Conservation (phyloP, 2,329 filamentous ascomycete species). For the Botryosphaeria dothidea region DNA sequence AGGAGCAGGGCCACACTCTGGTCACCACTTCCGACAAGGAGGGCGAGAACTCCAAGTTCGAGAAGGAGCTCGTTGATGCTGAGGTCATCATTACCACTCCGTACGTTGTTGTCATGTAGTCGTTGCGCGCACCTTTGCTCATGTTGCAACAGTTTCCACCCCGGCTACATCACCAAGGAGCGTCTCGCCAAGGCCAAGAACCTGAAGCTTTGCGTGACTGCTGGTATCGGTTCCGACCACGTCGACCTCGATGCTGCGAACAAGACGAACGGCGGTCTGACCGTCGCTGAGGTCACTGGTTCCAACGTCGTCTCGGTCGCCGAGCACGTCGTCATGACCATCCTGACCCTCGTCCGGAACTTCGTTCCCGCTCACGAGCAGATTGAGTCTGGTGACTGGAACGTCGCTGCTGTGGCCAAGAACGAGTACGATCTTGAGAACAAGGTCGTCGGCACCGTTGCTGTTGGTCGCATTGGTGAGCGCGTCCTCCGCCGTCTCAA, state of each 20-base stretch:
- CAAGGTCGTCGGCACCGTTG: conserved; percentile 98
- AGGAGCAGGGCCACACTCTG: conserved; percentile 93
- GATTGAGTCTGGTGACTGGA: conserved; percentile 86
- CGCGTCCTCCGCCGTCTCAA: conserved; percentile 94
- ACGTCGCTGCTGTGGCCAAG: conserved; percentile 95
- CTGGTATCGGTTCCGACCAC: conserved; percentile 97
- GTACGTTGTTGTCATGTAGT: conserved; percentile 51
- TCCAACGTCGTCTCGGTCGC: conserved; percentile 98
- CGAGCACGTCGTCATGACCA: conserved; percentile 99
- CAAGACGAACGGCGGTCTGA: conserved; percentile 96
- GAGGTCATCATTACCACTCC: conserved; percentile 99
- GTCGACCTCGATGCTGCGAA: conserved; percentile 96
- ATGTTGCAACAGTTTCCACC: conserved; percentile 99
- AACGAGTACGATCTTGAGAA: conserved; percentile 96
- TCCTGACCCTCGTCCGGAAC: conserved; percentile 93
- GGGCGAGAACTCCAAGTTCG: conserved; percentile 86
- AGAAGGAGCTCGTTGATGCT: conserved; percentile 92
- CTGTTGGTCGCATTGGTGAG: conserved; percentile 96
- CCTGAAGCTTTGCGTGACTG: conserved; percentile 94
- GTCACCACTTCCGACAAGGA: conserved; percentile 99
- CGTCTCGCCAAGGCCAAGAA: conserved; percentile 98
- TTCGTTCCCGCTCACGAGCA: conserved; percentile 97
- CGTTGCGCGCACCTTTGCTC: no score
- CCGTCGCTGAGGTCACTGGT: conserved; percentile 95
- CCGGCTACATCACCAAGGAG: conserved; percentile 94